Evolutionary conservation across 108 stramenopile genomes (phyloP), one percentile per base, ranked within the genome.

Genomic region (Cyclotella atomus): DNA sequence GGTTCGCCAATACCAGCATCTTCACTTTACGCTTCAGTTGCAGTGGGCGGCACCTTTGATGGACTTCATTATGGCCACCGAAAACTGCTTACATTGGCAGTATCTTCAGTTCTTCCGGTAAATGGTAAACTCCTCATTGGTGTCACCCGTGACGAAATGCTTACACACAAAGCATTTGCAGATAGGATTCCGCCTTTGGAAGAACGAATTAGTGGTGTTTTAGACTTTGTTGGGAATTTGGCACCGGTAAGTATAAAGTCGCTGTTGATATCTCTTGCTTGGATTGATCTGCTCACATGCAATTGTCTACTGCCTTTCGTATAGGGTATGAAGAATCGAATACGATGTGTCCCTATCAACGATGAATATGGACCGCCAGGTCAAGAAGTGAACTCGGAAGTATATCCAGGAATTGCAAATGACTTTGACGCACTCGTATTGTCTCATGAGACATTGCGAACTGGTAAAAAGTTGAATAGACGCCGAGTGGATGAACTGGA

Each of bases 31-130:
- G 76, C 89, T 10, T 78, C 83, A 16, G 94, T 97, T 2, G 87
- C 86, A 21, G 92, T 97, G 16, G 97, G 95, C 0, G 97, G 97
- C 5, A 97, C 94, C 25, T 97, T 97, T 72, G 97, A 97, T 70
- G 91, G 92, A n/a, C n/a, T 49, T 90, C 97, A 97, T 68, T 92
- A 91, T 81, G 97, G 97, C 12, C 97, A 97, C 79, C 87, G 92
- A 35, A 92, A 94, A 73, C 79, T 97, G 14, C 70, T 97, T 32
- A 93, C 94, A 2, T 67, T 95, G 46, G 95, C 97, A 19, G 84
- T 94, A 10, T 87, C 86, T 25, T 91, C 91, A 6, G 90, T 92
- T 44, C 77, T 83, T 57, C 91, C 94, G 3, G 44, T 68, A 21
- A 87, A 80, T 32, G 92, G 95, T 12, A 65, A 78, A 35, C 80